phyloP scores from a whole-genome alignment of 176 grass and related monocot species.

The Pontederia crassipes region DNA sequence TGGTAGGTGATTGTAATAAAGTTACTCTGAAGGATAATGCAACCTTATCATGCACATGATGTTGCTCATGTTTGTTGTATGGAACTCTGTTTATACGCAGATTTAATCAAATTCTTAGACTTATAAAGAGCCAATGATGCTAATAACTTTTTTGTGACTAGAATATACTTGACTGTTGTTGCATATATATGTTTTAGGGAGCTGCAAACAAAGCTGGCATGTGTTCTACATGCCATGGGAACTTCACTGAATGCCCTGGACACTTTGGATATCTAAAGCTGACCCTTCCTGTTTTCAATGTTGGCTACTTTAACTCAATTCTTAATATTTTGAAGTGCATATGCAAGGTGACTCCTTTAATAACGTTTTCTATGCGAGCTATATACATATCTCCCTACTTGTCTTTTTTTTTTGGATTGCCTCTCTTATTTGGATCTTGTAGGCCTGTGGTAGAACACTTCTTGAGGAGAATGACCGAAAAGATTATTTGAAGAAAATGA shows the following conservation, averaged over 20 bases:
- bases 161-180: too few species aligned
- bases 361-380: neutral
- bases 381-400: too few species aligned
- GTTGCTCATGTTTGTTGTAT: too few species aligned
- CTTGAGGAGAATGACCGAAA: slow-evolving; percentile 49
- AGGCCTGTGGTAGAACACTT: slow-evolving; percentile 78
- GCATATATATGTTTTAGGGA: slow-evolving; percentile 31
- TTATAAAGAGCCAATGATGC: too few species aligned
- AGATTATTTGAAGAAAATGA: slow-evolving; percentile 83
- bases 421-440: slow-evolving; percentile 20
- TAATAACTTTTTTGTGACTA: too few species aligned
- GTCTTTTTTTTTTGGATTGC: neutral
- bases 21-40: too few species aligned
- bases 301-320: slow-evolving; percentile 65
- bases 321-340: slow-evolving; percentile 90
- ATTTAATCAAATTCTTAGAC: too few species aligned
- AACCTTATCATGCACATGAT: too few species aligned
- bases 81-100: too few species aligned
- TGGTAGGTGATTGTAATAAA: too few species aligned
- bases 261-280: slow-evolving; percentile 94
- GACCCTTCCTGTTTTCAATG: slow-evolving; percentile 76
- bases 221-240: slow-evolving; percentile 70
- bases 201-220: slow-evolving; percentile 37
- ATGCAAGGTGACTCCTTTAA: slow-evolving; percentile 63
- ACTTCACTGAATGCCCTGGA: slow-evolving; percentile 62